These are phyloP conservation scores for Acmispon strigosus DNA, from an alignment of 306 rosid species.

Conservation along the genomic window DNA sequence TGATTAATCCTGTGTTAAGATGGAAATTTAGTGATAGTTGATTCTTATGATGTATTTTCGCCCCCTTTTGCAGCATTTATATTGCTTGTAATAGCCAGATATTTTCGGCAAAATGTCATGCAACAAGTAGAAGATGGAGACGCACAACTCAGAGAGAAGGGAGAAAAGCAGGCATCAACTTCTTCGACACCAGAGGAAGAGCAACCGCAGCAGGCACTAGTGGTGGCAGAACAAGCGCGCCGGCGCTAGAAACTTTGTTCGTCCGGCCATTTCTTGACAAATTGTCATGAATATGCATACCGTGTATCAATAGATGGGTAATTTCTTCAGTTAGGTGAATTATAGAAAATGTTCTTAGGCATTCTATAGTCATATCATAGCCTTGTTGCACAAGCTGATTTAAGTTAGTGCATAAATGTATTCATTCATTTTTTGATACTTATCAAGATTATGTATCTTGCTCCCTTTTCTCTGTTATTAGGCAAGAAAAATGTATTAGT, in stretches of 20 bases:
- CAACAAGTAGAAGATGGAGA: slow-evolving; percentile 35
- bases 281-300: not conserved
- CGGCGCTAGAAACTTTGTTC: slow-evolving; percentile 2
- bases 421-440: slow-evolving; percentile 1
- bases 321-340: not conserved
- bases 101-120: slow-evolving; percentile 41
- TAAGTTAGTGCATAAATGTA: not conserved
- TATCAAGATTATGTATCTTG: not conserved
- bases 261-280: not conserved
- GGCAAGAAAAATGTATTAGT: not conserved
- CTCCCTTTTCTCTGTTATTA: slow-evolving; percentile 7
- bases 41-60: slow-evolving; percentile 8
- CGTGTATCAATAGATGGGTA: not conserved
- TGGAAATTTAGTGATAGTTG: not conserved
- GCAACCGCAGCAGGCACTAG: slow-evolving; percentile 9
- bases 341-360: not conserved
- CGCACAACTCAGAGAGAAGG: slow-evolving; percentile 29
- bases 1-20: not conserved
- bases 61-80: slow-evolving; percentile 57
- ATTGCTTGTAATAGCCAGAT: slow-evolving; percentile 52
- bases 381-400: slow-evolving; percentile 10
- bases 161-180: slow-evolving; percentile 29
- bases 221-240: slow-evolving; percentile 13
- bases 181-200: slow-evolving; percentile 20
- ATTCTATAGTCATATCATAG: not conserved